These are phyloP conservation scores for Yarrowia osloensis DNA, from an alignment of 805 yeast genomes.

Conservation along the genomic window DNA sequence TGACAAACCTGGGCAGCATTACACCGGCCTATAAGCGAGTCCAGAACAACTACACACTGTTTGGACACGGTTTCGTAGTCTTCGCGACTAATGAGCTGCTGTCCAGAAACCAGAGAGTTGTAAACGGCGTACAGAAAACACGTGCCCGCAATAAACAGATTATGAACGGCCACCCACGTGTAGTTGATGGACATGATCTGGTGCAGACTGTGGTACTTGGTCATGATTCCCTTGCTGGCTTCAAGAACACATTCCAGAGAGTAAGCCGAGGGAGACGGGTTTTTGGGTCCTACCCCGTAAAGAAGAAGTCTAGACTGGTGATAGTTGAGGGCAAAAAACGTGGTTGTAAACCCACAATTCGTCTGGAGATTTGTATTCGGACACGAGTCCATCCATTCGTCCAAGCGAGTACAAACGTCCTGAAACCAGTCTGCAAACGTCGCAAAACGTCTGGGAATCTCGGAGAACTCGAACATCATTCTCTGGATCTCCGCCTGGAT, in stretches of 20 bases:
- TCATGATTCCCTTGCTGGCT: conserved; percentile 67
- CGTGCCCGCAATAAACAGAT: conserved; percentile 84
- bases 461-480: conserved; percentile 68
- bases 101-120: conserved; percentile 48
- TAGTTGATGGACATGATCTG: conserved; percentile 66
- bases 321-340: conserved; percentile 72
- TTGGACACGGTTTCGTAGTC: conserved; percentile 53
- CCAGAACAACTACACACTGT: conserved; percentile 54
- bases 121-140: conserved; percentile 77
- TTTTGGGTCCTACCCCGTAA: conserved; percentile 77
- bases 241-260: conserved; percentile 61
- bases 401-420: conserved; percentile 54
- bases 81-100: conserved; percentile 47
- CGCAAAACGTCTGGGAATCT: conserved; percentile 64
- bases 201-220: conserved; percentile 60
- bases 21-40: conserved; percentile 65
- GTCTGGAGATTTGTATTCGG: conserved; percentile 60
- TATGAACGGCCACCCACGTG: conserved; percentile 93
- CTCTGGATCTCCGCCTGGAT: conserved; percentile 78
- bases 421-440: conserved; percentile 63
- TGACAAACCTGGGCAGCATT: conserved; percentile 76
- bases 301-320: conserved; percentile 70
- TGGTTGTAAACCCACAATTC: conserved; percentile 73
- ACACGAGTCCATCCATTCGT: conserved; percentile 60
- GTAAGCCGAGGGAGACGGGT: conserved; percentile 53